Evolutionary conservation across 345 rosid genomes (phyloP).

Genomic region (Lumnitzera littorea): DNA sequence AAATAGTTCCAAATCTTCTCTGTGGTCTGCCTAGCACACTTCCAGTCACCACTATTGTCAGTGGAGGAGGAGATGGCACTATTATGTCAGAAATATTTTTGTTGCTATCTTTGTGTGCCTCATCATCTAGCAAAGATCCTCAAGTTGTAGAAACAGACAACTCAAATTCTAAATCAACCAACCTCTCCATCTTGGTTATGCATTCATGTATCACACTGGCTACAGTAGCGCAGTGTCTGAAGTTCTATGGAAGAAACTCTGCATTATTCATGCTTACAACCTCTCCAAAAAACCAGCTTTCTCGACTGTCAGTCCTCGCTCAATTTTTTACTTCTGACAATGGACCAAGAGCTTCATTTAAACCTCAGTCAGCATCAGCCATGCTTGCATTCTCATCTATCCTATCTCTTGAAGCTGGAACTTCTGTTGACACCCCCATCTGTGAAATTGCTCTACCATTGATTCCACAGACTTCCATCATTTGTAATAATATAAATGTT

Average conservation of each 20-base stretch:
- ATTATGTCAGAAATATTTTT: constrained; percentile 76
- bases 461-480: constrained; percentile 79
- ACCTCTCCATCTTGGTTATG: constrained; percentile 42
- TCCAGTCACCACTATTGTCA: constrained; percentile 69
- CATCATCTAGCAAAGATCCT: constrained; percentile 44
- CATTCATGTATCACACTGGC: constrained; percentile 70
- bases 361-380: constrained; percentile 71
- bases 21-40: constrained; percentile 92
- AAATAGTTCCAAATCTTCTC: constrained; percentile 63
- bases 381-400: constrained; percentile 94
- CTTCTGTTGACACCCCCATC: constrained; percentile 68
- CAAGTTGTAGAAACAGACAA: constrained; percentile 50
- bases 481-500: constrained; percentile 66
- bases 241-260: constrained; percentile 79
- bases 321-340: constrained; percentile 62
- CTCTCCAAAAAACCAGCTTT: constrained; percentile 71
- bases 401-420: constrained; percentile 78
- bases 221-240: constrained; percentile 77
- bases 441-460: constrained; percentile 71
- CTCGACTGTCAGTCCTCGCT: constrained; percentile 76
- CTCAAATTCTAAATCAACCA: constrained; percentile 46
- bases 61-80: constrained; percentile 97
- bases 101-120: constrained; percentile 47
- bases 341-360: constrained; percentile 43
- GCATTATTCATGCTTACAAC: constrained; percentile 82